These are phyloP conservation scores for Hyaloscypha variabilis DNA, from an alignment of 495 filamentous ascomycete species.

Conservation along the genomic window DNA sequence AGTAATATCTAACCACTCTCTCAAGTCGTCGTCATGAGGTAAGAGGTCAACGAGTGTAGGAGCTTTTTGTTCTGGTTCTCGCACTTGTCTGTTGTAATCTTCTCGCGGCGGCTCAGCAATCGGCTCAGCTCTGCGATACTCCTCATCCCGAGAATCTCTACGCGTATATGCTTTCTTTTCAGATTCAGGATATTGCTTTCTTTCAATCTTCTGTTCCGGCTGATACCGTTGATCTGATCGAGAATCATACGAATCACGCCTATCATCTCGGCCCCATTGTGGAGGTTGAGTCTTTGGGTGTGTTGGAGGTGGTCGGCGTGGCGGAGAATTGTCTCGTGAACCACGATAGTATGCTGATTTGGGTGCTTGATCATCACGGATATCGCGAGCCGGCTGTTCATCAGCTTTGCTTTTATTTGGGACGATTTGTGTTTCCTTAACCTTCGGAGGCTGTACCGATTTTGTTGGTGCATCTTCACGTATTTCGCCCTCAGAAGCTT, in stretches of 20 bases:
- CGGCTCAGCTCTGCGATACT: constrained; percentile 5
- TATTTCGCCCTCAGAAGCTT: constrained; percentile 34
- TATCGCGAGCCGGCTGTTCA: constrained; percentile 5
- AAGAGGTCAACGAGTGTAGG: constrained; percentile 21
- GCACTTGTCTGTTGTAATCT: constrained; percentile 4
- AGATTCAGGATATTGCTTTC: constrained; percentile 11
- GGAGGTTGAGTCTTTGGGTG: constrained; percentile 13
- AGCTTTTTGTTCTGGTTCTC: constrained; percentile 1
- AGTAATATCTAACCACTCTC: constrained; percentile 64
- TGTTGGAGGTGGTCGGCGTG: constrained; percentile 2
- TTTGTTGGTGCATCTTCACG: constrained; percentile 25
- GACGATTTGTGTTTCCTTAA: constrained; percentile 11
- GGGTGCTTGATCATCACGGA: constrained; percentile 13
- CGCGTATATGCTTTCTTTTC: background rate
- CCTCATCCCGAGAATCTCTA: constrained; percentile 24
- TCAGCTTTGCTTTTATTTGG: constrained; percentile 7
- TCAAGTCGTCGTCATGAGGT: constrained; percentile 46
- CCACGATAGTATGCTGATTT: background rate
- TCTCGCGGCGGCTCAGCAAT: constrained; percentile 6
- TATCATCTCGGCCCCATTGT: constrained; percentile 14
- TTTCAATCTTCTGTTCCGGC: constrained; percentile 16
- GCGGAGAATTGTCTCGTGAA: constrained; percentile 14
- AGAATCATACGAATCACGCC: constrained; percentile 12
- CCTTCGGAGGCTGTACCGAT: constrained; percentile 4
- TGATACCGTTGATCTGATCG: constrained; percentile 15